Percentiles rank a stretch among this genome's conserved stretches.
Conservation (phyloP, 768 basidiomycete species). For the Gautieria morchelliformis region DNA sequence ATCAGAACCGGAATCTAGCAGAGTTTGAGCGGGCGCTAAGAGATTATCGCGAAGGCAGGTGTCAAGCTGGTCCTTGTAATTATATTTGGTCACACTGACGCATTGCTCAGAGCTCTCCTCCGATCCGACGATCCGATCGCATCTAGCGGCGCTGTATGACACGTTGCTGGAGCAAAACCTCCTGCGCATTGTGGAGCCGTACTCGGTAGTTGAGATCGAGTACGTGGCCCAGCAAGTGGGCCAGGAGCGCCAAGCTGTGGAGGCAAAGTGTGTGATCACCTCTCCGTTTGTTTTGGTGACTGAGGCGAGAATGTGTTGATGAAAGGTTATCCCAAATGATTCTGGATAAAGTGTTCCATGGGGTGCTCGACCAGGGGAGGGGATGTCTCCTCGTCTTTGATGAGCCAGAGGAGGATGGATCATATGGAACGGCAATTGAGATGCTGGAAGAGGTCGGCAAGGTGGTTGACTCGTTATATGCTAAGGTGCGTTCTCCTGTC, state of each 20-base stretch:
- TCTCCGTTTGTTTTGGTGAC: slow-evolving; percentile 2
- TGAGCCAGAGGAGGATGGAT: slow-evolving; percentile 73
- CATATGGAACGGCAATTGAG: slow-evolving; percentile 82
- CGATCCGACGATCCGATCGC: slow-evolving; percentile 91
- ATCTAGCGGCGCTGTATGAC: slow-evolving; percentile 90
- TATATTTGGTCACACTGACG: neutral
- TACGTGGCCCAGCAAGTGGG: slow-evolving; percentile 83
- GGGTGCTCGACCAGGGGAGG: slow-evolving; percentile 93
- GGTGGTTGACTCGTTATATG: slow-evolving; percentile 90
- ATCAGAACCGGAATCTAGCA: slow-evolving; percentile 80
- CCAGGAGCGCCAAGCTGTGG: slow-evolving; percentile 80
- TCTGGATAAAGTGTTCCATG: slow-evolving; percentile 86
- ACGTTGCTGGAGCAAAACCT: slow-evolving; percentile 94
- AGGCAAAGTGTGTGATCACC: slow-evolving; percentile 63
- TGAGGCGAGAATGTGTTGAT: neutral
- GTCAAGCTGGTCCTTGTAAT: neutral
- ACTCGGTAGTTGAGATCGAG: slow-evolving; percentile 83
- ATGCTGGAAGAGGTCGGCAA: slow-evolving; percentile 86
- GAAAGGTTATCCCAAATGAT: slow-evolving; percentile 94
- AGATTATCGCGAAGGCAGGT: slow-evolving; percentile 73
- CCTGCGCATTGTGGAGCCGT: slow-evolving; percentile 91
- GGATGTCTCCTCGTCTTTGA: slow-evolving; percentile 91
- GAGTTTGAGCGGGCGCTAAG: slow-evolving; percentile 83
- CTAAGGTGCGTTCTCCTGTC: slow-evolving; percentile 44
- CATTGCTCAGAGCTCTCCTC: slow-evolving; percentile 70